These are phyloP conservation scores for Tricladium varicosporioides DNA, from an alignment of 2,329 filamentous ascomycete genomes.

Conservation along the genomic window DNA sequence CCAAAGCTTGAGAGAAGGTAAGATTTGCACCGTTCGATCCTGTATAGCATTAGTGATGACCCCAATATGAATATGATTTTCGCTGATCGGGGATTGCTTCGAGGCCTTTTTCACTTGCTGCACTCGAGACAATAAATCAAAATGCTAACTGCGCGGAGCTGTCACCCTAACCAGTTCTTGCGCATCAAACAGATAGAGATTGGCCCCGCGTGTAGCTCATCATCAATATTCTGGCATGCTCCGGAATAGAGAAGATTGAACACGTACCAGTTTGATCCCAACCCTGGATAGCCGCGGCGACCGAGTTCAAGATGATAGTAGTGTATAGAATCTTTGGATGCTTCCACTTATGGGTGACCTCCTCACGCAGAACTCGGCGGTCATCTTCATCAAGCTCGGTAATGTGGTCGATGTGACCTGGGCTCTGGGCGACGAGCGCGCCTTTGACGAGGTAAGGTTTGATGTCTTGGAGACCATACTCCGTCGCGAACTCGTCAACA, in stretches of 20 bases:
- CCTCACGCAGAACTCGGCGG: slow-evolving; percentile 41
- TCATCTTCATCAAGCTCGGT: slow-evolving; percentile 34
- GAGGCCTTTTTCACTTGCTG: too few relatives aligned
- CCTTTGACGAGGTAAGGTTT: slow-evolving; percentile 19
- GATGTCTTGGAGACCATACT: slow-evolving; percentile 50
- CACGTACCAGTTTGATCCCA: slow-evolving; percentile 50
- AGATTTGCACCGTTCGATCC: slow-evolving; percentile 44
- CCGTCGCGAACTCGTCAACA: slow-evolving; percentile 57
- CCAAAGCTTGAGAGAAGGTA: slow-evolving; percentile 37
- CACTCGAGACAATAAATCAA: too few relatives aligned
- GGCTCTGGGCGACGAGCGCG: slow-evolving; percentile 42
- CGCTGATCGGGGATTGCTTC: too few relatives aligned
- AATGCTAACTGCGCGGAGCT: too few relatives aligned
- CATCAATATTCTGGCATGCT: too few relatives aligned
- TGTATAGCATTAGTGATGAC: not conserved
- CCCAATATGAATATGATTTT: too few relatives aligned
- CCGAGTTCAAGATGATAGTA: slow-evolving; percentile 65
- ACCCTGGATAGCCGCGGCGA: slow-evolving; percentile 65
- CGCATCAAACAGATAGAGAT: too few relatives aligned
- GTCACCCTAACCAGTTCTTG: too few relatives aligned
- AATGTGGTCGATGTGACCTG: slow-evolving; percentile 20
- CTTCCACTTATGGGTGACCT: slow-evolving; percentile 65
- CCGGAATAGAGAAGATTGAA: too few relatives aligned
- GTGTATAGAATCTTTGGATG: slow-evolving; percentile 61
- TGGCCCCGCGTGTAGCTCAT: too few relatives aligned